A percentile compares a stretch with the other conserved stretches of the same genome.
These are phyloP conservation scores for Sphagnum tenellum DNA, from an alignment of 225 moss, liverwort and hornwort species.

Conservation along the genomic window DNA sequence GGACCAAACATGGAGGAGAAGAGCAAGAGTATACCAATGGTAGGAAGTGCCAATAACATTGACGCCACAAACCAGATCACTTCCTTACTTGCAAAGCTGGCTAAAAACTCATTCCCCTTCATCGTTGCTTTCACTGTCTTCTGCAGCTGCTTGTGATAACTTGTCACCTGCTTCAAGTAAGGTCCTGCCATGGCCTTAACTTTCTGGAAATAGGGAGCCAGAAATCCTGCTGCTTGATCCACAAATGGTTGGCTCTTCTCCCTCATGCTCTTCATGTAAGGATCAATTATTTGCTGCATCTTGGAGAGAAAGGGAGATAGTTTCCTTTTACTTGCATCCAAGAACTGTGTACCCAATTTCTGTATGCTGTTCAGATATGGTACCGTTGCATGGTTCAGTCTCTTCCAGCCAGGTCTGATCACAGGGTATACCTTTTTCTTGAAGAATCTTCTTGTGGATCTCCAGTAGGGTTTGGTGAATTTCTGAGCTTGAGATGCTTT, in stretches of 20 bases:
- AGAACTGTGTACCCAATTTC: slow-evolving; percentile 12
- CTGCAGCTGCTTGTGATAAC: slow-evolving; percentile 31
- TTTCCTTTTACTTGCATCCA: slow-evolving; percentile 16
- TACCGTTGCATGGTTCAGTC: slow-evolving; percentile 18
- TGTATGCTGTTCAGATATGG: slow-evolving; percentile 47
- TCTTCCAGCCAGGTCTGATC: slow-evolving; percentile 46
- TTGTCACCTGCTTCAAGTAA: not conserved
- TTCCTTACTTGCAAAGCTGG: slow-evolving; percentile 10
- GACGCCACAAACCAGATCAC: slow-evolving; percentile 29
- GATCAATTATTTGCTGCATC: slow-evolving; percentile 24
- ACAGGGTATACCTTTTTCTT: slow-evolving; percentile 34
- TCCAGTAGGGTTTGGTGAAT: slow-evolving; percentile 53
- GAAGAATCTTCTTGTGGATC: slow-evolving; percentile 14
- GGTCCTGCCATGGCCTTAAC: slow-evolving; percentile 34
- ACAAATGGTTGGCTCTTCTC: slow-evolving; percentile 29
- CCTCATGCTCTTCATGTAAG: slow-evolving; percentile 27
- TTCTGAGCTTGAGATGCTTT: slow-evolving; percentile 38
- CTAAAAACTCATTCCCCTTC: slow-evolving; percentile 5
- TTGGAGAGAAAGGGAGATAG: slow-evolving; percentile 33
- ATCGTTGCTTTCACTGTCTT: slow-evolving; percentile 11
- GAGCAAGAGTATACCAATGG: slow-evolving; percentile 19
- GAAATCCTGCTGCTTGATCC: slow-evolving; percentile 14
- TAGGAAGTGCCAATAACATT: slow-evolving; percentile 30
- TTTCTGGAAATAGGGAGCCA: slow-evolving; percentile 39
- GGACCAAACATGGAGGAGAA: slow-evolving; percentile 16